phyloP scores from a whole-genome alignment of 371 early-diverging fungal species.

The Coemansia sp. region DNA sequence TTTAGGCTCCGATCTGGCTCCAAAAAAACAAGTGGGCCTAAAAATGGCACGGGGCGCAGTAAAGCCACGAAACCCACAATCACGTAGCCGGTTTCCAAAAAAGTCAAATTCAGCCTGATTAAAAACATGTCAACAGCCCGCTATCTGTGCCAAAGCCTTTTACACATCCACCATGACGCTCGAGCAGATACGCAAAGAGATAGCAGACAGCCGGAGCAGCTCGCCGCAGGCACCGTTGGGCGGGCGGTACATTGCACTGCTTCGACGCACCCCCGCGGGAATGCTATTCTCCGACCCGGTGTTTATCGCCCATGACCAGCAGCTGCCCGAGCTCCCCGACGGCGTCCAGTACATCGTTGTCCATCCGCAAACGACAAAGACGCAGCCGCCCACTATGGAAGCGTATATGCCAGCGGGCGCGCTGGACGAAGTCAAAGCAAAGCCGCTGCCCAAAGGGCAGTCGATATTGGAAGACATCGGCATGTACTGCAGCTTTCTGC shows the following conservation, averaged over 20 bases:
- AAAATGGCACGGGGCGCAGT: too few species aligned
- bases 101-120: too few species aligned
- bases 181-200: conserved; percentile 5
- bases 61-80: too few species aligned
- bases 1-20: too few species aligned
- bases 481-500: conserved; percentile 40
- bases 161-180: conserved; percentile 4
- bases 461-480: conserved; percentile 27
- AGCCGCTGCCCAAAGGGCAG: background rate
- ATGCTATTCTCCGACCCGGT: conserved; percentile 47
- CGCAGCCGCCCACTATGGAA: conserved; percentile 13
- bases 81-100: too few species aligned
- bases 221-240: conserved; percentile 13
- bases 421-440: background rate
- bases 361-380: conserved; percentile 23
- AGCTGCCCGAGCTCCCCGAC: conserved; percentile 40
- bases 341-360: conserved; percentile 43
- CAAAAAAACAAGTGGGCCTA: too few species aligned
- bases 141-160: too few species aligned
- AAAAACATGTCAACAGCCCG: too few species aligned
- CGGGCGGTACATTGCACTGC: conserved; percentile 39
- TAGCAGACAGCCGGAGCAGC: background rate
- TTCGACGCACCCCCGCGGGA: conserved; percentile 36
- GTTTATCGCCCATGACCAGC: conserved; percentile 20
- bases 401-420: conserved; percentile 16